Percentiles rank a stretch among this genome's conserved stretches.
Evolutionary conservation across 2,329 filamentous ascomycete genomes (phyloP).

Genomic region (Aquanectria penicillioides): DNA sequence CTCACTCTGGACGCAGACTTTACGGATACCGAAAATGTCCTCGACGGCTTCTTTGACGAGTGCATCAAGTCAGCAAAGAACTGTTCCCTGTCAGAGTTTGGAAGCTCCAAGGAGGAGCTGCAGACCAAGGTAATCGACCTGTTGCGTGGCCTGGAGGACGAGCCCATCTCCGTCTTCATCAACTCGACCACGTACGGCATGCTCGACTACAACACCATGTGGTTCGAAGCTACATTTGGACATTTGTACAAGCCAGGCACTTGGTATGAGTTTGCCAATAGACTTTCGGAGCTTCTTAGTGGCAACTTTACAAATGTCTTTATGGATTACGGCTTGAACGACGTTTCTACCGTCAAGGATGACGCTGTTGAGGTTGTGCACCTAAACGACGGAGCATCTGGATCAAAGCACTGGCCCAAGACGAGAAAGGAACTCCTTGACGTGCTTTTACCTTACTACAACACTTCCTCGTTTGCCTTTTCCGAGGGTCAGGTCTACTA

Average conservation of each 20-base stretch:
- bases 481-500: constrained; percentile 15
- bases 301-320: constrained; percentile 54
- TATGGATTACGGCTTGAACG: constrained; percentile 44
- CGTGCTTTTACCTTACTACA: constrained; percentile 45
- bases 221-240: constrained; percentile 50
- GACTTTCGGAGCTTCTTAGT: constrained; percentile 46
- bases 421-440: constrained; percentile 46
- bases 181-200: constrained; percentile 52
- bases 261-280: constrained; percentile 50
- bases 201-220: constrained; percentile 49
- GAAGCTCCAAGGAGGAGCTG: constrained; percentile 48
- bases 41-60: constrained; percentile 48
- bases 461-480: constrained; percentile 46
- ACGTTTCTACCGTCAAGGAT: constrained; percentile 21
- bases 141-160: constrained; percentile 45
- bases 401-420: constrained; percentile 44
- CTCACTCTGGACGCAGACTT: constrained; percentile 42
- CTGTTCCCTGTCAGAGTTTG: constrained; percentile 54
- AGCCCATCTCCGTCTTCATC: constrained; percentile 55
- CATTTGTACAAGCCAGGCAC: constrained; percentile 50
- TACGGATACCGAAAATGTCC: constrained; percentile 42
- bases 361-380: constrained; percentile 41
- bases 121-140: constrained; percentile 45
- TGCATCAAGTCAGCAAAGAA: constrained; percentile 54
- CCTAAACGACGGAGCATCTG: constrained; percentile 42